A percentile compares a stretch with the other conserved stretches of the same genome.
Evolutionary conservation across 2,329 filamentous ascomycete species (phyloP).

Genomic region (Penicillium sp.): DNA sequence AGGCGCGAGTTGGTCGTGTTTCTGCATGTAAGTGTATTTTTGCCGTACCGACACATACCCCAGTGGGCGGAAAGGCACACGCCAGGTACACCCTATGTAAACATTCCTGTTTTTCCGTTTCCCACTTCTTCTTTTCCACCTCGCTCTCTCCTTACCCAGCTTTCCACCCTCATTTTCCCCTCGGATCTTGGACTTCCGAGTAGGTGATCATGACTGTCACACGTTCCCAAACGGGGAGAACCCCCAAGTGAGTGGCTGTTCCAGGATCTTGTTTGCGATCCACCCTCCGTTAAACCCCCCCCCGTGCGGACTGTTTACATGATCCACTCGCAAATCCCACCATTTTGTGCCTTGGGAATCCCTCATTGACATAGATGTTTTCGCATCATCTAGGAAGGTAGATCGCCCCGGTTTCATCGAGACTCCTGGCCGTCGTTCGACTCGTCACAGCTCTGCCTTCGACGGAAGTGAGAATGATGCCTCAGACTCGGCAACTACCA

Average conservation of each 20-base stretch:
- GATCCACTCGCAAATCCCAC: conserved; percentile 6
- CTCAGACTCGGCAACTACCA: conserved; percentile 27
- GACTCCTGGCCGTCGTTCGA: conserved; percentile 49
- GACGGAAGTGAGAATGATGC: conserved; percentile 33
- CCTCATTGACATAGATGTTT: conserved; percentile 9
- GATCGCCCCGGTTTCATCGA: conserved; percentile 53
- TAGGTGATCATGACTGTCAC: conserved; percentile 45
- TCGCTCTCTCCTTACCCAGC: background rate
- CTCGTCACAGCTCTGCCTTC: conserved; percentile 44
- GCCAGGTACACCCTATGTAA: conserved; percentile 17
- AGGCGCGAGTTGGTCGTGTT: conserved; percentile 15
- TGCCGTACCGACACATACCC: conserved; percentile 5
- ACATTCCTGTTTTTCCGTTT: conserved; percentile 17
- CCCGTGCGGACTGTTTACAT: conserved; percentile 15
- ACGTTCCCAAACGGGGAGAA: conserved; percentile 53
- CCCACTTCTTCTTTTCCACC: background rate
- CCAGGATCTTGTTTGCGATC: conserved; percentile 14
- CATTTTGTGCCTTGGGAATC: background rate
- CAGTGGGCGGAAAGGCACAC: conserved; percentile 9
- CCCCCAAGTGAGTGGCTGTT: conserved; percentile 47
- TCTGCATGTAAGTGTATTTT: conserved; percentile 16
- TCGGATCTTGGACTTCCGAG: conserved; percentile 21
- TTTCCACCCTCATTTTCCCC: conserved; percentile 5
- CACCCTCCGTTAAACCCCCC: conserved; percentile 10
- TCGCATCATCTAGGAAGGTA: conserved; percentile 46